These are phyloP conservation scores for Podospora conica DNA, from an alignment of 495 filamentous ascomycete genomes.

Conservation along the genomic window DNA sequence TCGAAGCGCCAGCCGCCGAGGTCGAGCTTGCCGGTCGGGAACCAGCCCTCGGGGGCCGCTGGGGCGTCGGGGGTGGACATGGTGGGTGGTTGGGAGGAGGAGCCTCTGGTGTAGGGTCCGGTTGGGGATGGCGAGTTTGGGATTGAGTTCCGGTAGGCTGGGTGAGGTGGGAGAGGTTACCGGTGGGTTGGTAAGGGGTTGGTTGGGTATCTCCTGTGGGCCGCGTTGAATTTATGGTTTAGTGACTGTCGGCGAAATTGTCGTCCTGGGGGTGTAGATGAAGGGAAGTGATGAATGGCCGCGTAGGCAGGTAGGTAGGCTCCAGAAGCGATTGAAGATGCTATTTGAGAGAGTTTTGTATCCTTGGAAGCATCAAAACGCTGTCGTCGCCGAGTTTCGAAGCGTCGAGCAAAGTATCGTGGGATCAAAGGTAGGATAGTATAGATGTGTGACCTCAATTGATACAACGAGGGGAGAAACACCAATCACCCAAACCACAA, in stretches of 20 bases:
- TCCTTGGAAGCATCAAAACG: neutral
- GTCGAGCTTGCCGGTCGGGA: conserved; percentile 30
- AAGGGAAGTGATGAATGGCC: too few relatives aligned
- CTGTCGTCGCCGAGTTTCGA: neutral
- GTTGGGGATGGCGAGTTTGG: neutral
- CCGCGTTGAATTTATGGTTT: too few relatives aligned
- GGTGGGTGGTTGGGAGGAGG: neutral
- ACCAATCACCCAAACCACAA: too few relatives aligned
- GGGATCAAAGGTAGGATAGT: too few relatives aligned
- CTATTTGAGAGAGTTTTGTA: too few relatives aligned
- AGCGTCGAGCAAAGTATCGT: neutral
- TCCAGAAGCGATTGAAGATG: neutral
- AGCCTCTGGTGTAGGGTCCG: neutral
- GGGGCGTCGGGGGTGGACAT: conserved; percentile 20
- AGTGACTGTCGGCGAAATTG: neutral
- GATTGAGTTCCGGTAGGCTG: neutral
- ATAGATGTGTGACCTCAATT: too few relatives aligned
- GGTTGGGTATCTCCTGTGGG: too few relatives aligned
- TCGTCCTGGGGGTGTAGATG: neutral
- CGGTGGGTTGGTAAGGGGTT: neutral
- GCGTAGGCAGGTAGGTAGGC: too few relatives aligned
- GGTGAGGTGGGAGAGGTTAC: neutral
- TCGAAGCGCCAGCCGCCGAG: conserved; percentile 50
- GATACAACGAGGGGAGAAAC: too few relatives aligned
- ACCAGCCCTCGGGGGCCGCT: conserved; percentile 25